Evolutionary conservation across 2,329 filamentous ascomycete genomes (phyloP).

Genomic region (Pyricularia sp.): DNA sequence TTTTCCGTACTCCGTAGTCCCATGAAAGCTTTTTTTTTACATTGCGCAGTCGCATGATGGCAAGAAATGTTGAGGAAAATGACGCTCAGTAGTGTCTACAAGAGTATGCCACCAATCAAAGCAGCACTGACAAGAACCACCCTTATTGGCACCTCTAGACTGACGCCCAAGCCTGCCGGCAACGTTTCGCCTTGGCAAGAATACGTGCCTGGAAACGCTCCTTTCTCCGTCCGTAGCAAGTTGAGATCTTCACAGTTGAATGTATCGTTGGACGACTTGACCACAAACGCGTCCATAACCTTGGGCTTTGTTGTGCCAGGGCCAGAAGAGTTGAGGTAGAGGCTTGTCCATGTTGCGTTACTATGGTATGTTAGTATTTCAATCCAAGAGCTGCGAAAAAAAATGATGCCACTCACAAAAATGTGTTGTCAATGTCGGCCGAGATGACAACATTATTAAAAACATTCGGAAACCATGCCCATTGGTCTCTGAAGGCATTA

Average conservation of each 20-base stretch:
- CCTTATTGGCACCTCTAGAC: not conserved
- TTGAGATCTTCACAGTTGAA: constrained; percentile 4
- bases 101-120: not conserved
- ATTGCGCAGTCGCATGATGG: not conserved
- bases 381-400: not conserved
- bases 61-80: not conserved
- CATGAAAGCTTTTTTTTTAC: not conserved
- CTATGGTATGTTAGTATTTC: not conserved
- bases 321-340: constrained; percentile 1
- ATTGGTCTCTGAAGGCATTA: not conserved
- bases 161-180: not conserved
- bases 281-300: constrained; percentile 3
- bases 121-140: not conserved
- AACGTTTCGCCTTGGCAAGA: constrained; percentile 3
- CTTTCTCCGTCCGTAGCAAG: constrained; percentile 1
- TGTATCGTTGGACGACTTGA: constrained; percentile 2
- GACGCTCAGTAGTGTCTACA: not conserved
- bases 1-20: not conserved
- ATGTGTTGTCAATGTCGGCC: constrained; percentile 3
- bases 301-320: not conserved
- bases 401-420: constrained; percentile 3
- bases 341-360: not conserved
- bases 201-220: constrained; percentile 3
- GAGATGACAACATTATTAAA: constrained; percentile 3
- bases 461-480: constrained; percentile 3